phyloP scores from a whole-genome alignment of 805 yeast genomes.

The Scheffersomyces coipomensis region DNA sequence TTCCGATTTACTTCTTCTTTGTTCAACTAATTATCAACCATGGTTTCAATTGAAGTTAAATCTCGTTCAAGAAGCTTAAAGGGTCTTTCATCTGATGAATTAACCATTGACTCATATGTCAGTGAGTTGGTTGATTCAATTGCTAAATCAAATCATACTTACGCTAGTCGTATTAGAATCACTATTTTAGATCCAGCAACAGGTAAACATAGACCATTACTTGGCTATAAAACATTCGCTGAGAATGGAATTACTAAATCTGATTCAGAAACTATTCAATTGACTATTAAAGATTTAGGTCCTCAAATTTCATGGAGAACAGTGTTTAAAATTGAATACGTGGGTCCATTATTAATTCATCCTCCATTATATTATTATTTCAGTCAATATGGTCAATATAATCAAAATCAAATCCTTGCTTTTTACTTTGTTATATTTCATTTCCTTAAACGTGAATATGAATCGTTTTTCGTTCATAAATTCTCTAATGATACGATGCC shows the following conservation, averaged over 20 bases:
- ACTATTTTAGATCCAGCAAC: conserved; percentile 15
- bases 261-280: conserved; percentile 25
- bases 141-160: conserved; percentile 39
- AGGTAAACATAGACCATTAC: conserved; percentile 19
- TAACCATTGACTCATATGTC: conserved; percentile 29
- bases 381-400: conserved; percentile 28
- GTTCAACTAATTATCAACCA: no score
- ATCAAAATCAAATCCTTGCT: conserved; percentile 53
- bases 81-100: conserved; percentile 43
- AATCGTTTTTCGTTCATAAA: conserved; percentile 78
- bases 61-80: conserved; percentile 62
- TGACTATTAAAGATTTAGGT: conserved; percentile 85
- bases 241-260: conserved; percentile 44
- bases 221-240: conserved; percentile 41
- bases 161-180: conserved; percentile 29
- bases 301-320: conserved; percentile 91
- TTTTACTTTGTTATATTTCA: conserved; percentile 65
- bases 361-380: conserved; percentile 61
- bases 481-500: conserved; percentile 96
- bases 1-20: no score
- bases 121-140: conserved; percentile 44
- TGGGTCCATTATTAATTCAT: conserved; percentile 87
- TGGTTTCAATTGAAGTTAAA: conserved; percentile 50
- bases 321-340: conserved; percentile 84
- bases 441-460: conserved; percentile 84